Base-by-base conservation (phyloP, 805 yeast genomes). In the Metschnikowia similis region DNA sequence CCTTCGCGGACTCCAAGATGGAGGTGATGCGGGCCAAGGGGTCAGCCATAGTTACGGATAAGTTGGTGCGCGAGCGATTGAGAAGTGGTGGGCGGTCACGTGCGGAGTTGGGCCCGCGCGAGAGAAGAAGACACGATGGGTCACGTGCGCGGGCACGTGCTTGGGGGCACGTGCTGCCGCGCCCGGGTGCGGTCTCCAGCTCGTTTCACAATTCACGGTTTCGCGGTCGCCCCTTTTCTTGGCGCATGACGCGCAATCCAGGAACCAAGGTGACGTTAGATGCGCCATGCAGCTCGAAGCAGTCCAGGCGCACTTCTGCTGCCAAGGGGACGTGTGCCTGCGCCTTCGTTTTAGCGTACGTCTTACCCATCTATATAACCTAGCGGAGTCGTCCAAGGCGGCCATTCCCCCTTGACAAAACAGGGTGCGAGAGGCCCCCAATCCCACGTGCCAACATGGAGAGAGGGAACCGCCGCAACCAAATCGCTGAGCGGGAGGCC, bases 1-100 rank as follows among this genome's bases (percentile, higher is more conserved):
- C 90, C 55, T 82, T 79, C 1, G 96, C 96, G 27, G 89, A 81
- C 67, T 87, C 95, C 48, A 89, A 72, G 67, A 88, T 82, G 13
- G 87, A 81, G 21, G 90, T 77, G 58, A 88, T 71, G 52, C 80
- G 77, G 9, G 83, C 71, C 38, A 85, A 69, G 3, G 89, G 79
- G 40, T 71, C 76, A 30, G 72, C 58, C 77, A 72, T 72, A 35
- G 39, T 42, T 17, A 26, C 13, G 38, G 41, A 17, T 8, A 26
- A 8, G 9, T 13, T 9, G n/a, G 46, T 11, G 32, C 13, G 45
- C n/a, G 13, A 14, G 38, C n/a, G 45, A 6, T 6, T 29, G 41
- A 9, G 36, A 13, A 5, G 9, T 9, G 28, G 36, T 41, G 44
- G 4, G 9, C 0, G 6, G 17, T 11, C 45, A 41, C 10, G 45